Percentiles rank a stretch among this genome's conserved stretches.
Evolutionary conservation across 306 rosid species (phyloP).

Genomic region (Quercus rubra): DNA sequence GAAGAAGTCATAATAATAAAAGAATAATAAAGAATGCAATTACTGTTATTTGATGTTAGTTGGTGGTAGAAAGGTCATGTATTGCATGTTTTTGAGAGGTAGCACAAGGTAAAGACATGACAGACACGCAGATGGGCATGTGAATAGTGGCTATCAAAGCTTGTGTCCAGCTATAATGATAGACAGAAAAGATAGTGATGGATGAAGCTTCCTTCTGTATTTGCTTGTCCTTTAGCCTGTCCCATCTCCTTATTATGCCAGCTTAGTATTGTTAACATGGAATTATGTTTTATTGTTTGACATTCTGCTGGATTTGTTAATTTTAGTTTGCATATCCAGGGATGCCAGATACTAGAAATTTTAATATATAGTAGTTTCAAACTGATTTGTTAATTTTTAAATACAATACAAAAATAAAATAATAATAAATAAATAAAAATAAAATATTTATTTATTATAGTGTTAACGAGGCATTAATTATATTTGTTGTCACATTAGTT

Average conservation of each 20-base stretch:
- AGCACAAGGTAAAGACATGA: slow-evolving; percentile 48
- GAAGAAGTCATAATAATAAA: background rate
- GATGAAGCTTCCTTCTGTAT: slow-evolving; percentile 46
- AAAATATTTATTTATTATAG: too few relatives aligned
- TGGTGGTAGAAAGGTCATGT: slow-evolving; percentile 14
- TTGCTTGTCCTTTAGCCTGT: slow-evolving; percentile 30
- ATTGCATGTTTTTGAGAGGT: slow-evolving; percentile 8
- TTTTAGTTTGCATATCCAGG: too few relatives aligned
- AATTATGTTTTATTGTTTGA: background rate
- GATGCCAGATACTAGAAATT: too few relatives aligned
- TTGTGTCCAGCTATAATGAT: slow-evolving; percentile 15
- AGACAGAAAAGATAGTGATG: slow-evolving; percentile 42
- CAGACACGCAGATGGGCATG: slow-evolving; percentile 30
- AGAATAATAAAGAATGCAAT: slow-evolving; percentile 31
- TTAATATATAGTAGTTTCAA: too few relatives aligned
- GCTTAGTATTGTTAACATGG: slow-evolving; percentile 1
- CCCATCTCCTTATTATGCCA: slow-evolving; percentile 14
- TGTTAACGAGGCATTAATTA: too few relatives aligned
- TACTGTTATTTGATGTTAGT: slow-evolving; percentile 27
- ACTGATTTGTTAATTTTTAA: too few relatives aligned
- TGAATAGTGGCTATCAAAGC: slow-evolving; percentile 37
- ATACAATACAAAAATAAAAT: too few relatives aligned
- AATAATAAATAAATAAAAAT: too few relatives aligned
- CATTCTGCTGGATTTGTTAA: background rate
- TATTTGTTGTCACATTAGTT: too few relatives aligned